Percentiles rank a stretch among this genome's conserved stretches.
Evolutionary conservation across 2,329 filamentous ascomycete species (phyloP).

Genomic region (Fusarium liriodendri): DNA sequence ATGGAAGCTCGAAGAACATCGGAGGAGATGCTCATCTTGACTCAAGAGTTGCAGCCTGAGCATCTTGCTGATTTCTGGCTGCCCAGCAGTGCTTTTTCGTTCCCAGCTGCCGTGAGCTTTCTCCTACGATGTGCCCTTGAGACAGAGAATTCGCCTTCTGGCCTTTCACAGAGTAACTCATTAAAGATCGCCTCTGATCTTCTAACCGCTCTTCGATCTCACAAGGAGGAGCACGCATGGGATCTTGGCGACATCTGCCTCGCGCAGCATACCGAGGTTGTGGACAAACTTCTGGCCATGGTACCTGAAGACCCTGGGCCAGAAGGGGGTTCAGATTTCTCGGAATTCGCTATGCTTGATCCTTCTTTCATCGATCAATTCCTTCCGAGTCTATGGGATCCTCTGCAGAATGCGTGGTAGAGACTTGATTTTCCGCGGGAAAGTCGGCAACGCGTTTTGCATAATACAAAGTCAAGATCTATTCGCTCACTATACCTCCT

Average conservation of each 20-base stretch:
- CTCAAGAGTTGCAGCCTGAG: conserved; percentile 56
- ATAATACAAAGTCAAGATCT: neutral
- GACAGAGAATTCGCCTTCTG: conserved; percentile 50
- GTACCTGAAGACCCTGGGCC: conserved; percentile 35
- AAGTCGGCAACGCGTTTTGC: neutral
- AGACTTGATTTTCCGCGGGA: neutral
- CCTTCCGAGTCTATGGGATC: conserved; percentile 51
- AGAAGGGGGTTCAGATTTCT: conserved; percentile 32
- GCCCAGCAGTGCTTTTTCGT: conserved; percentile 58
- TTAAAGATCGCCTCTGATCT: conserved; percentile 58
- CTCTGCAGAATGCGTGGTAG: conserved; percentile 50
- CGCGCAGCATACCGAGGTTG: conserved; percentile 58
- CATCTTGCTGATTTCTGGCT: conserved; percentile 64
- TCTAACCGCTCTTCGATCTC: conserved; percentile 51
- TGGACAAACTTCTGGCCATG: conserved; percentile 56
- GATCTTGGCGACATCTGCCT: conserved; percentile 64
- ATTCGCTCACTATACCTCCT: neutral
- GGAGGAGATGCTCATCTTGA: conserved; percentile 61
- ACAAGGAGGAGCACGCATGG: conserved; percentile 56
- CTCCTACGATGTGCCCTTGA: conserved; percentile 61
- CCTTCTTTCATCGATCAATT: conserved; percentile 49
- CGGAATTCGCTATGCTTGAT: conserved; percentile 48
- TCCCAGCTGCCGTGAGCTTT: conserved; percentile 63
- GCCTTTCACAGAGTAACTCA: conserved; percentile 52
- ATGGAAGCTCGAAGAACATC: conserved; percentile 57